phyloP scores from a whole-genome alignment of 306 rosid genomes.

The Gastrolobium villosum region DNA sequence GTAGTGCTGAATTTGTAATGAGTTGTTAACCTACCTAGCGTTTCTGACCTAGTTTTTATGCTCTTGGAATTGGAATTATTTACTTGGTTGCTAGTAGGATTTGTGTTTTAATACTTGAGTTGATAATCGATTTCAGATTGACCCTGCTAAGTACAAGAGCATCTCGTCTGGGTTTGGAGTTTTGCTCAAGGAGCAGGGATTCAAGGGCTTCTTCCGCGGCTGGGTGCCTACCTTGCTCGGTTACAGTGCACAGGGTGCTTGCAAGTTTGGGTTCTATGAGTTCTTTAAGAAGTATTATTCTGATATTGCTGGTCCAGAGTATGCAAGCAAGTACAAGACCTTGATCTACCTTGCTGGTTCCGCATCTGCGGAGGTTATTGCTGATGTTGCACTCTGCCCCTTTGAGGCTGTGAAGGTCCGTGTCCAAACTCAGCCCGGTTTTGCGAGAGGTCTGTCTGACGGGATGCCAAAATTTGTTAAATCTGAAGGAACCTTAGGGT shows the following conservation, averaged over 20 bases:
- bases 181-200: constrained; percentile 93
- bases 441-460: constrained; percentile 90
- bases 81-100: not conserved
- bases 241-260: constrained; percentile 99
- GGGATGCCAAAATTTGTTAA: constrained; percentile 89
- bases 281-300: constrained; percentile 95
- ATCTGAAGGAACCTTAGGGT: constrained; percentile 95
- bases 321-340: constrained; percentile 95
- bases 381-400: constrained; percentile 96
- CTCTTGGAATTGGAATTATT: constrained; percentile 10
- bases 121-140: constrained; percentile 70
- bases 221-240: constrained; percentile 98
- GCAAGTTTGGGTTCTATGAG: constrained; percentile 96
- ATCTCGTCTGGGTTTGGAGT: constrained; percentile 93
- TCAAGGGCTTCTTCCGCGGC: constrained; percentile 90
- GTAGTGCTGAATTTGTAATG: not conserved
- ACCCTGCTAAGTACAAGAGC: constrained; percentile 86
- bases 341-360: constrained; percentile 99
- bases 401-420: constrained; percentile 98
- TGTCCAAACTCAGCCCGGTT: constrained; percentile 98
- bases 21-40: not conserved
- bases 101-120: constrained; percentile 28
- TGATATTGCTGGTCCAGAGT: constrained; percentile 96
- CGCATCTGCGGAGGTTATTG: constrained; percentile 97
- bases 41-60: not conserved